phyloP scores from a whole-genome alignment of 768 basidiomycete species.

The Hydnum rufescens region DNA sequence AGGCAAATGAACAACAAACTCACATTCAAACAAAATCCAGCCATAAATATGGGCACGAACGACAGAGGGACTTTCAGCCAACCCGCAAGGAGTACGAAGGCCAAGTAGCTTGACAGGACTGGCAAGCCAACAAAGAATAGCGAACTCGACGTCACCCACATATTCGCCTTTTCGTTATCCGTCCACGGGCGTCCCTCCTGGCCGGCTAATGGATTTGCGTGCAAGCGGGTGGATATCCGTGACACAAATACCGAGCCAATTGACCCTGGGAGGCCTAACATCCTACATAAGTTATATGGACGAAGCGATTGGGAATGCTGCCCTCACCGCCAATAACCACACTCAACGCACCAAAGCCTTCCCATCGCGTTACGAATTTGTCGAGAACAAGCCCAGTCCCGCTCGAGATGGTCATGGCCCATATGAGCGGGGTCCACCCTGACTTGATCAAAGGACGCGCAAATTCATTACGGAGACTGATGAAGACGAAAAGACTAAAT shows the following conservation, averaged over 20 bases:
- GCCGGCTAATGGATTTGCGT: slow-evolving; percentile 22
- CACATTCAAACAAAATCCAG: slow-evolving; percentile 63
- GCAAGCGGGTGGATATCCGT: slow-evolving; percentile 73
- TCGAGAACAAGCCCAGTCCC: slow-evolving; percentile 86
- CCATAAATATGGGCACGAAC: slow-evolving; percentile 45
- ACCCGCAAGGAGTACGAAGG: slow-evolving; percentile 39
- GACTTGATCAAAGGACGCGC: slow-evolving; percentile 40
- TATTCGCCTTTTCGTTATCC: slow-evolving; percentile 4
- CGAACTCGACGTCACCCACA: slow-evolving; percentile 32
- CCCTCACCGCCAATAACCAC: slow-evolving; percentile 63
- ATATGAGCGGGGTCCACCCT: slow-evolving; percentile 81
- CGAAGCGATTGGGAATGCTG: background rate
- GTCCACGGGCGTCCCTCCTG: background rate
- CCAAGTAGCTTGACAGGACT: slow-evolving; percentile 55
- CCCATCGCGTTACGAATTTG: slow-evolving; percentile 66
- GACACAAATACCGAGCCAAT: slow-evolving; percentile 86
- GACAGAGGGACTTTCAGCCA: slow-evolving; percentile 59
- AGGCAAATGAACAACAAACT: slow-evolving; percentile 17
- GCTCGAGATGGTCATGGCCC: slow-evolving; percentile 75
- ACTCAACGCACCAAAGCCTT: slow-evolving; percentile 73
- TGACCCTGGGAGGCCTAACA: slow-evolving; percentile 63
- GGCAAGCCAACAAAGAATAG: slow-evolving; percentile 64
- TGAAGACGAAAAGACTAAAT: slow-evolving; percentile 30
- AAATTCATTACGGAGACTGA: slow-evolving; percentile 39
- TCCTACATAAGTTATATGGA: background rate